Base-by-base conservation (phyloP, 441 rosid genomes). In the Eutrema salsugineum region DNA sequence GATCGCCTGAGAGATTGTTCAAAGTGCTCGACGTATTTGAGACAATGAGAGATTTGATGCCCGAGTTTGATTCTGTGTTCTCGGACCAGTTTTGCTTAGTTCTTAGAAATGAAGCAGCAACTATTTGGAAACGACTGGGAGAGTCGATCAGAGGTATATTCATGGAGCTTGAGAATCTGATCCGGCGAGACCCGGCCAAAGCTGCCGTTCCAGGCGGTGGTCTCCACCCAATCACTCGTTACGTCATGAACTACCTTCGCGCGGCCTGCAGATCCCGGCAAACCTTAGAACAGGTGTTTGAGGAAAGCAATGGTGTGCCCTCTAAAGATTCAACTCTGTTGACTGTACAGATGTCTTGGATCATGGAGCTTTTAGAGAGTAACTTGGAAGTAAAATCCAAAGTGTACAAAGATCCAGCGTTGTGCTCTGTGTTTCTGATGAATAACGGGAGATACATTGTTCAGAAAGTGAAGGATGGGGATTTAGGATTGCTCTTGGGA, bases 151-250 rank as follows among this genome's bases (percentile, higher is more conserved):
- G 91, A 72, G 98, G 97, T 68, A 90, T 88, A 22, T 92, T 94
- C 50, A 90, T 92, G 98, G 98, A 92, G 67, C 84, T 94, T 61
- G 98, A 92, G 85, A 90, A 94, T 85, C 61, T 89, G 69, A 90
- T 94, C 64, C 78, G 93, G 48, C 80, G 98, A 19, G 99, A 94
- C 68, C 96, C 97, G 0, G 91, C 91, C 0, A 92, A 90, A 63
- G 82, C 88, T 46, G 84, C 90, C 0, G 95, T 94, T 66, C 97
- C 96, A 4, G 83, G 90, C 7, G 97, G 97, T 2, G 93, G 91
- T 8, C 78, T 90, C 12, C 99, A 94, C 47, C 98, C 99, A 0
- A 92, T 94, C 40, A 90, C 97, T 8, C 86, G 99, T 0, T 94
- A 94, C 1, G 98, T 94, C n/a, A 87, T 92, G 96, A 94, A 94